Base-by-base conservation (phyloP, 1,284 basidiomycete species). In the Cryptococcus sp. region DNA sequence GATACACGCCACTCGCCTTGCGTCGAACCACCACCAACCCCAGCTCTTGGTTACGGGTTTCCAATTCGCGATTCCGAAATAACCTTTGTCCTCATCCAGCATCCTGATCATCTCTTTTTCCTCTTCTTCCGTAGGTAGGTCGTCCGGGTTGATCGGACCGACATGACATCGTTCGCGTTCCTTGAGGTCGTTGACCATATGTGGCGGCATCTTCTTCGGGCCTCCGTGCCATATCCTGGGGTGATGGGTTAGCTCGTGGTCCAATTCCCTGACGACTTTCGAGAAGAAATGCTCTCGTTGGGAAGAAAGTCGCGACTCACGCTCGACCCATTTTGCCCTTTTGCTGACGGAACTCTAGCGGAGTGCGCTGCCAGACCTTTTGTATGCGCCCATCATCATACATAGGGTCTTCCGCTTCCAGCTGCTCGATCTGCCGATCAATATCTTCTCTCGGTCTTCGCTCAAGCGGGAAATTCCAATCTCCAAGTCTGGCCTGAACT, bases 21-120 rank as follows among this genome's bases (percentile, higher is more conserved):
- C 26, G 41, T 70, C 67, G 50, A 71, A 68, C 61, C 60, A 69
- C 45, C 46, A 62, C 55, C 56, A 62, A 13, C 34, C 60, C 34
- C 49, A 62, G 20, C 44, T 50, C 34, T 59, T 62, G 17, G 54
- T 57, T 4, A 22, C 25, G 1, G 58, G 58, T 34, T 54, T 55
- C 64, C 64, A 66, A 55, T 66, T 50, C 5, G 62, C 59, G 17
- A 61, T 59, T 5, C 64, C 64, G 34, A 59, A 63, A 45, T 66
- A 66, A 5, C 50, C 53, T 34, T 57, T 58, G 41, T 55, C 61
- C 19, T 47, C 29, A 25, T 66, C 57, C 46, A 47, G 44, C 40
- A 48, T 48, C 19, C 47, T 37, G 34, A 58, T 58, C 26, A 62
- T 58, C 23, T 62, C 52, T 34, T 58, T 41, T 39, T 62, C 46